Evolutionary conservation across 169 alveolate species (phyloP).

Genomic region (Eimeria zaria): DNA sequence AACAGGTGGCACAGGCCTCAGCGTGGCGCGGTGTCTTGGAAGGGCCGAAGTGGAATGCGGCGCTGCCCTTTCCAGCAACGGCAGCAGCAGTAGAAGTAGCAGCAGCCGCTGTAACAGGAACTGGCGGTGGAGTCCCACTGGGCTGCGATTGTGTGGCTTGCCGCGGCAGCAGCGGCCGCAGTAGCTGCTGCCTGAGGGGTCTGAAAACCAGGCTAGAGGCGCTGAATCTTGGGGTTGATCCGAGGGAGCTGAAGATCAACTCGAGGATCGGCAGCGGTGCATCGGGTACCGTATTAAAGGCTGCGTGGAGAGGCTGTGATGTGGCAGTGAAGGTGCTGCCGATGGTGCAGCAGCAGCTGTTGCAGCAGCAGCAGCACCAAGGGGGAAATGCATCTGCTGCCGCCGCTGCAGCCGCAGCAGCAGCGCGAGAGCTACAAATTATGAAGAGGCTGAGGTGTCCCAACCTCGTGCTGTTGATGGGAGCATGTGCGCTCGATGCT

Average conservation of each 20-base stretch:
- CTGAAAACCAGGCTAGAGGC: conserved; percentile 42
- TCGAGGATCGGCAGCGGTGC: conserved; percentile 83
- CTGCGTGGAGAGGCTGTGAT: conserved; percentile 85
- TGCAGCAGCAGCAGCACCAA: conserved; percentile 3
- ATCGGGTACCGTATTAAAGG: conserved; percentile 79
- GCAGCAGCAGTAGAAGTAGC: not conserved
- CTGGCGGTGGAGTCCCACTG: not conserved
- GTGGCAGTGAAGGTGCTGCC: conserved; percentile 85
- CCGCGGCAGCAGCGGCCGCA: conserved; percentile 71
- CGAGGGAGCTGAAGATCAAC: conserved; percentile 19
- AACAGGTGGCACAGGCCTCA: not conserved
- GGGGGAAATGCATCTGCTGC: not conserved
- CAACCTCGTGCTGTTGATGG: conserved; percentile 89
- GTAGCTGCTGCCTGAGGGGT: conserved; percentile 50
- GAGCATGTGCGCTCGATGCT: conserved; percentile 63
- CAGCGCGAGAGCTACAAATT: conserved; percentile 90
- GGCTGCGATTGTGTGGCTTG: conserved; percentile 39
- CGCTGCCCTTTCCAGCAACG: not conserved
- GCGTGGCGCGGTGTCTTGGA: not conserved
- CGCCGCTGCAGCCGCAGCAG: conserved; percentile 45
- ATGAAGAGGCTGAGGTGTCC: conserved; percentile 92
- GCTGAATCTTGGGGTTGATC: conserved; percentile 23
- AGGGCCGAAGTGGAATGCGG: conserved; percentile 5
- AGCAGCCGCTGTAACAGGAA: not conserved
- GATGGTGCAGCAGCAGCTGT: conserved; percentile 86